Percentiles rank a stretch among this genome's conserved stretches.
Conservation (phyloP, 1,284 basidiomycete genomes). For the Naganishia sp. region DNA sequence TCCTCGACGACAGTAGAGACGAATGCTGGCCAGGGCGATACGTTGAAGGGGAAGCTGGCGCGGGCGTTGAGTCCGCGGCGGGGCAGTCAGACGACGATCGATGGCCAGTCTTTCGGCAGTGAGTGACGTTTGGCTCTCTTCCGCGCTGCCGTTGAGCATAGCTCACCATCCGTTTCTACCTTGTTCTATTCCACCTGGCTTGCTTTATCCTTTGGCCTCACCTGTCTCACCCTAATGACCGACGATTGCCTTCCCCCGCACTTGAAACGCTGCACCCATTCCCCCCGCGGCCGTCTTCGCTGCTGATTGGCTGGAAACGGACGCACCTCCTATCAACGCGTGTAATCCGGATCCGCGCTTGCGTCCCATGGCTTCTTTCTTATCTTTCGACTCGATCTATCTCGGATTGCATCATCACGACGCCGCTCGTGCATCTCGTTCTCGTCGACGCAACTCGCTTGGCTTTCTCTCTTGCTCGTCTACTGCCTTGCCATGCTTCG, state of each 20-base stretch:
- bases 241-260: constrained; percentile 2
- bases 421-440: constrained; percentile 8
- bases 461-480: constrained; percentile 21
- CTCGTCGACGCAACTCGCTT: constrained; percentile 12
- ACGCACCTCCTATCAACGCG: constrained; percentile 7
- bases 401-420: constrained; percentile 2
- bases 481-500: constrained; percentile 6
- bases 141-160: background rate
- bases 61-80: constrained; percentile 30
- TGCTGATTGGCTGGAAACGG: constrained; percentile 17
- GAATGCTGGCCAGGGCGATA: background rate
- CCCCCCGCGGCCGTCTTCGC: background rate
- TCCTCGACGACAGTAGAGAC: constrained; percentile 7
- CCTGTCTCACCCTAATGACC: constrained; percentile 12
- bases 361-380: constrained; percentile 27
- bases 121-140: constrained; percentile 13
- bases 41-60: constrained; percentile 22
- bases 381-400: constrained; percentile 16
- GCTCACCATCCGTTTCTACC: background rate
- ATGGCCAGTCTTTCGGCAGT: constrained; percentile 34
- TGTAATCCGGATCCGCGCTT: background rate
- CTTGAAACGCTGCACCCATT: constrained; percentile 18
- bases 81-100: constrained; percentile 20
- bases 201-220: background rate
- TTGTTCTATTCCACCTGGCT: background rate